These are phyloP conservation scores for Stachybotrys elegans DNA, from an alignment of 2,329 filamentous ascomycete genomes.

Conservation along the genomic window DNA sequence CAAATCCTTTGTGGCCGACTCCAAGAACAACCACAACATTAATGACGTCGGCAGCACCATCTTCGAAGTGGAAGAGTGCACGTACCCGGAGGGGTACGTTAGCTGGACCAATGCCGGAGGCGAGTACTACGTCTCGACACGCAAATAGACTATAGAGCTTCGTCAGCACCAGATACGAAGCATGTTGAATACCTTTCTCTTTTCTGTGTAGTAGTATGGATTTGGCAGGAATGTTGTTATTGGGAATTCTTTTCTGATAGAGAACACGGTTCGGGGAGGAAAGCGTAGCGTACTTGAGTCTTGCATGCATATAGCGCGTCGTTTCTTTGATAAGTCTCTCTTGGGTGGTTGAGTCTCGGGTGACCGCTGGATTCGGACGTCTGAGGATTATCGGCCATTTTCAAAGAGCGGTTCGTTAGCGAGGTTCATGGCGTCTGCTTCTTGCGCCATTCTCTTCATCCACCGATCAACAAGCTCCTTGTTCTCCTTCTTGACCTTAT, in stretches of 20 bases:
- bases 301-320: too few relatives aligned
- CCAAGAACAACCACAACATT: constrained; percentile 71
- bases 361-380: too few relatives aligned
- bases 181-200: background rate
- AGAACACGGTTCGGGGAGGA: too few relatives aligned
- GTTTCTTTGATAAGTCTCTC: too few relatives aligned
- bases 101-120: constrained; percentile 88
- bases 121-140: constrained; percentile 82
- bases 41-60: constrained; percentile 77
- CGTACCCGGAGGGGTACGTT: constrained; percentile 66
- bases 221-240: background rate
- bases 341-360: too few relatives aligned
- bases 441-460: constrained; percentile 82
- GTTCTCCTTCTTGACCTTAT: constrained; percentile 75
- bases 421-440: constrained; percentile 82
- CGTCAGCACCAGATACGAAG: constrained; percentile 21
- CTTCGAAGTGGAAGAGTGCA: constrained; percentile 64
- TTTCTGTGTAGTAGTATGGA: constrained; percentile 1
- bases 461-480: constrained; percentile 84
- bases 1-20: constrained; percentile 81
- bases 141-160: constrained; percentile 46
- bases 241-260: too few relatives aligned
- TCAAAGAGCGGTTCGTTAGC: constrained; percentile 46
- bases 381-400: constrained; percentile 17
- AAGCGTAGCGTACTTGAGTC: too few relatives aligned